These are phyloP conservation scores for Neurospora sp. DNA, from an alignment of 495 filamentous ascomycete genomes.

Conservation along the genomic window DNA sequence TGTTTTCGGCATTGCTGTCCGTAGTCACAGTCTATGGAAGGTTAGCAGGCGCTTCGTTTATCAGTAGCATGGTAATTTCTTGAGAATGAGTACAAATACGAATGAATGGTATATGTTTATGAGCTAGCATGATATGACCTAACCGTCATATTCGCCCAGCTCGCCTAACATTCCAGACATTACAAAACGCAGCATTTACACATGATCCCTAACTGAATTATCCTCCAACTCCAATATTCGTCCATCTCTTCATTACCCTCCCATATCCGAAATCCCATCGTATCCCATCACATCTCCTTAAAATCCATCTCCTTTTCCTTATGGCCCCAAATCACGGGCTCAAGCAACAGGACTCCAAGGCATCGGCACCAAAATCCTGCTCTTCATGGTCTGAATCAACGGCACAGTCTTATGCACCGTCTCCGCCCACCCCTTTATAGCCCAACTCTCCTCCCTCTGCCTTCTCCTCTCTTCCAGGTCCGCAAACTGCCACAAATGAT, in stretches of 20 bases:
- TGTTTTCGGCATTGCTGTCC: constrained; percentile 12
- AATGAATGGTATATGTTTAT: not conserved
- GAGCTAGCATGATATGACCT: not conserved
- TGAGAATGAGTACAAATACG: not conserved
- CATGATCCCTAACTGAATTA: not conserved
- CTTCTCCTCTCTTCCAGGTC: constrained; percentile 89
- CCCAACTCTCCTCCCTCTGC: constrained; percentile 89
- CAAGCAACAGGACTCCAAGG: constrained; percentile 75
- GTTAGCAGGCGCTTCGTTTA: constrained; percentile 7
- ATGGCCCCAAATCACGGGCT: not conserved
- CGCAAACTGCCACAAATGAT: constrained; percentile 98
- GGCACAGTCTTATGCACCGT: constrained; percentile 98
- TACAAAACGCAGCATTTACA: not conserved
- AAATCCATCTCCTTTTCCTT: not conserved
- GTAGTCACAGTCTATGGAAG: not conserved
- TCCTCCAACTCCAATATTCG: not conserved
- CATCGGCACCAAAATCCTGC: constrained; percentile 85
- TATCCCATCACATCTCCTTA: too few relatives aligned
- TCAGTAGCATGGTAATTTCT: not conserved
- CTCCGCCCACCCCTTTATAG: constrained; percentile 89
- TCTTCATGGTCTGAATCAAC: constrained; percentile 93
- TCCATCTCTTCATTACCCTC: not conserved
- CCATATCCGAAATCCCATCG: not conserved
- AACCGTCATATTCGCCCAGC: not conserved
- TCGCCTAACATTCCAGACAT: not conserved